phyloP scores from a whole-genome alignment of 192 early-diverging fungal genomes.

The Coemansia sp. region DNA sequence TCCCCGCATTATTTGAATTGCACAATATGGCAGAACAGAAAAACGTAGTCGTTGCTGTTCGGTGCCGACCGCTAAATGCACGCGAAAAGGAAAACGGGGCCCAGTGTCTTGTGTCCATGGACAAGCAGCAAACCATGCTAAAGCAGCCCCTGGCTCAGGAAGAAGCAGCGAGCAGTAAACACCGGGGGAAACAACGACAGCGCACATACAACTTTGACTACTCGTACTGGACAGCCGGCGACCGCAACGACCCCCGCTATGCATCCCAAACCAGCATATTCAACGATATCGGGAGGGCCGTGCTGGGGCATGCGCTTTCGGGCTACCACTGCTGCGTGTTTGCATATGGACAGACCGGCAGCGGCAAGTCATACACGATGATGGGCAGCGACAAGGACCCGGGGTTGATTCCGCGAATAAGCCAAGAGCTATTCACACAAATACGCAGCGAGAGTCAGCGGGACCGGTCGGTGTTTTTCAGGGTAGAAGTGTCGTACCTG shows the following conservation, averaged over 20 bases:
- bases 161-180: background rate
- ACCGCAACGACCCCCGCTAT: slow-evolving; percentile 58
- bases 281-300: slow-evolving; percentile 67
- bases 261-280: slow-evolving; percentile 78
- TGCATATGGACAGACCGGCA: slow-evolving; percentile 67
- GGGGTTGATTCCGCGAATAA: slow-evolving; percentile 86
- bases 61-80: slow-evolving; percentile 74
- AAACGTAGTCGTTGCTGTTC: slow-evolving; percentile 65
- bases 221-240: slow-evolving; percentile 80
- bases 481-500: slow-evolving; percentile 83
- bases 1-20: no score
- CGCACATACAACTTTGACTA: slow-evolving; percentile 81
- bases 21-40: slow-evolving; percentile 27
- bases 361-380: slow-evolving; percentile 66
- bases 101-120: slow-evolving; percentile 67
- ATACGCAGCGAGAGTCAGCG: slow-evolving; percentile 49
- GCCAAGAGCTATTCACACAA: slow-evolving; percentile 71
- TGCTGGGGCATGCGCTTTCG: slow-evolving; percentile 81
- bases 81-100: slow-evolving; percentile 67
- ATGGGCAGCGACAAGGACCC: slow-evolving; percentile 62
- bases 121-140: slow-evolving; percentile 69
- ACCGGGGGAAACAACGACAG: slow-evolving; percentile 18
- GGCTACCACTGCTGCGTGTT: slow-evolving; percentile 95
- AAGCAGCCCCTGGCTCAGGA: slow-evolving; percentile 64
- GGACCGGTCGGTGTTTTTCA: slow-evolving; percentile 45